Conservation (phyloP, 192 early-diverging fungal genomes). For the Piromyces finnis region DNA sequence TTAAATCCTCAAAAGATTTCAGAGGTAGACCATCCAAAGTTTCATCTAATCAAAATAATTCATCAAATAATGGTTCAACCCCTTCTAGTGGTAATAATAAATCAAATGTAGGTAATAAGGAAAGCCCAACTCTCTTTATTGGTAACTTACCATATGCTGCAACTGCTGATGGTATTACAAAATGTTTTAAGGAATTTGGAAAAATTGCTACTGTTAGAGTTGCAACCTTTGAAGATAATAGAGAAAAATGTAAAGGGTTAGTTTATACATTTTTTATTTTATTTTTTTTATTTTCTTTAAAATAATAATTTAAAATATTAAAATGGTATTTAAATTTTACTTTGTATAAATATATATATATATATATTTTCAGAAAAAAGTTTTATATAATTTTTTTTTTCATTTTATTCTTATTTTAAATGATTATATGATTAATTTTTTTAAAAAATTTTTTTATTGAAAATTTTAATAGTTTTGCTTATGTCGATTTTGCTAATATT, state of each 20-base stretch:
- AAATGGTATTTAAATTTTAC: too few species aligned
- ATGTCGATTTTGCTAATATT: slow-evolving; percentile 42
- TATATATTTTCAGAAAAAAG: too few species aligned
- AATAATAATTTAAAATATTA: too few species aligned
- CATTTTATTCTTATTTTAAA: too few species aligned
- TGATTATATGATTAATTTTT: too few species aligned
- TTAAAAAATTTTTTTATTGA: too few species aligned
- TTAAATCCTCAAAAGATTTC: slow-evolving; percentile 46
- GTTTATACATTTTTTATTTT: too few species aligned
- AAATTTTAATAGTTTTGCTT: slow-evolving; percentile 17
- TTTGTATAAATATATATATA: too few species aligned
- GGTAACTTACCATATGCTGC: slow-evolving; percentile 46
- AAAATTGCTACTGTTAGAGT: slow-evolving; percentile 46
- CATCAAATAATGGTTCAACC: slow-evolving; percentile 3
- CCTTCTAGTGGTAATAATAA: not conserved
- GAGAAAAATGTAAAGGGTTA: slow-evolving; percentile 53
- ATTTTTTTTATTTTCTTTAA: too few species aligned
- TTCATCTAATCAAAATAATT: not conserved
- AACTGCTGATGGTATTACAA: slow-evolving; percentile 22
- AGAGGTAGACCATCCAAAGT: slow-evolving; percentile 32
- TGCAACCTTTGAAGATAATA: slow-evolving; percentile 50
- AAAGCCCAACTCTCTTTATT: slow-evolving; percentile 45
- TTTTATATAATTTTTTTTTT: too few species aligned
- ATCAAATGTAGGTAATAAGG: slow-evolving; percentile 21
- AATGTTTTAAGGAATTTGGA: slow-evolving; percentile 39